These are phyloP conservation scores for Selaginella moellendorffii DNA, from an alignment of 75 land plant species.

Conservation along the genomic window DNA sequence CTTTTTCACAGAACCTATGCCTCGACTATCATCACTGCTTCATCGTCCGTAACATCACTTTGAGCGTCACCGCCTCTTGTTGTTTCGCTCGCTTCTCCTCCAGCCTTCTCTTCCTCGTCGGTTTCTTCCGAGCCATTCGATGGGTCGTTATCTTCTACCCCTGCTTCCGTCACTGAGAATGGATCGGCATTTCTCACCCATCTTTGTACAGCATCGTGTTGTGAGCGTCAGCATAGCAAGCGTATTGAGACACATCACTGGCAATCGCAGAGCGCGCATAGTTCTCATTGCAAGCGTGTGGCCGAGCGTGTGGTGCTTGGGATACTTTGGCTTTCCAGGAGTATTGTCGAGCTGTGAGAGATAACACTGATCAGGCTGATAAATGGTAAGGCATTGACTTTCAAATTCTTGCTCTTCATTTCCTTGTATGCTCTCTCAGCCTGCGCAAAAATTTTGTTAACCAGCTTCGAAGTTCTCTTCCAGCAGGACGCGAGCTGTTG, in stretches of 20 bases:
- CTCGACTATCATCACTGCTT: too few species aligned
- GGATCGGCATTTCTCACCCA: background rate
- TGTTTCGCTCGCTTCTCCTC: too few species aligned
- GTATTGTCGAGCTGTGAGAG: background rate
- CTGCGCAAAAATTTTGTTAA: too few species aligned
- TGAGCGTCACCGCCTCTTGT: too few species aligned
- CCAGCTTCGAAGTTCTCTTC: background rate
- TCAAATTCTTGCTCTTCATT: slow-evolving; percentile 3
- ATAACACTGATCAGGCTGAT: background rate
- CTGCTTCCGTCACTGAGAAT: too few species aligned
- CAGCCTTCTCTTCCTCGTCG: too few species aligned
- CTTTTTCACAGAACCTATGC: too few species aligned
- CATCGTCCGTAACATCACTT: too few species aligned
- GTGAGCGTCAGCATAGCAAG: background rate
- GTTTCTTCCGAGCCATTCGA: too few species aligned
- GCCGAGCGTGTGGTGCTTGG: background rate
- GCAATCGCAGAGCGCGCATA: background rate
- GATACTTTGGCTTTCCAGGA: background rate
- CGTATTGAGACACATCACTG: background rate
- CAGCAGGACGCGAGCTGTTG: slow-evolving; percentile 13
- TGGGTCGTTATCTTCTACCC: too few species aligned
- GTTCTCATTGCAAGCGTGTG: background rate
- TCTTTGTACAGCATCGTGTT: background rate
- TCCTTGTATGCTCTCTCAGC: slow-evolving; percentile 24
- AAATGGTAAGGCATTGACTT: background rate